Evolutionary conservation across 2,329 filamentous ascomycete species (phyloP).

Genomic region (Beauveria medogensis): DNA sequence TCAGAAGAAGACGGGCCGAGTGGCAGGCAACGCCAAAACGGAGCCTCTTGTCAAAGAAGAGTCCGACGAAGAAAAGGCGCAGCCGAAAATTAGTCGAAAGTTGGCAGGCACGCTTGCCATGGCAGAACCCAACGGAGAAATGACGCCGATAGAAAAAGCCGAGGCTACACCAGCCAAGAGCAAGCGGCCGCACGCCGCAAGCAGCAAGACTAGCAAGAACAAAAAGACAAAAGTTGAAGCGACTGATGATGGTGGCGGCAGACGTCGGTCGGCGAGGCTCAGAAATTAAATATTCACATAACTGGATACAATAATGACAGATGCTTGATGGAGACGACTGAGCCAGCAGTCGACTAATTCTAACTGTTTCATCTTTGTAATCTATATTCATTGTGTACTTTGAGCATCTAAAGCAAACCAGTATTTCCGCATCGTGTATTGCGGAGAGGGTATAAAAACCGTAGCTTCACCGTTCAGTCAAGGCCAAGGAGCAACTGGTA

Average conservation of each 20-base stretch:
- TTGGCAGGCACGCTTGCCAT: slow-evolving; percentile 15
- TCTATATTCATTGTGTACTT: background rate
- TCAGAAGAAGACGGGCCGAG: slow-evolving; percentile 66
- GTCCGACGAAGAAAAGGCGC: slow-evolving; percentile 18
- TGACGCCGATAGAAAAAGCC: slow-evolving; percentile 18
- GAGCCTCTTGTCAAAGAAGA: slow-evolving; percentile 27
- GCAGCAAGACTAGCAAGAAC: slow-evolving; percentile 17
- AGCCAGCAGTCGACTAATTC: background rate
- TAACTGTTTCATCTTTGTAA: background rate
- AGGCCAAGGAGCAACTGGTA: background rate
- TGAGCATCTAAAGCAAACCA: background rate
- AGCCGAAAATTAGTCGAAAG: slow-evolving; percentile 18
- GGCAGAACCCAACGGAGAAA: slow-evolving; percentile 20
- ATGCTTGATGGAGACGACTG: background rate
- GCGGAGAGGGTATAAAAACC: slow-evolving; percentile 3
- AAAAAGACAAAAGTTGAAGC: slow-evolving; percentile 9
- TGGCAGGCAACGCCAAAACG: slow-evolving; percentile 35
- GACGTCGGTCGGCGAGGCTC: slow-evolving; percentile 23
- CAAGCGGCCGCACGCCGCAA: slow-evolving; percentile 12
- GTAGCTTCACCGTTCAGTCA: background rate
- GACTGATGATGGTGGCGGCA: slow-evolving; percentile 2
- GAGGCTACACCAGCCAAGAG: slow-evolving; percentile 17
- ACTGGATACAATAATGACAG: background rate
- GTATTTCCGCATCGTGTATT: slow-evolving; percentile 1
- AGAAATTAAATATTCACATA: slow-evolving; percentile 14